Evolutionary conservation across 371 early-diverging fungal species (phyloP).

Genomic region (Mortierella sp.): DNA sequence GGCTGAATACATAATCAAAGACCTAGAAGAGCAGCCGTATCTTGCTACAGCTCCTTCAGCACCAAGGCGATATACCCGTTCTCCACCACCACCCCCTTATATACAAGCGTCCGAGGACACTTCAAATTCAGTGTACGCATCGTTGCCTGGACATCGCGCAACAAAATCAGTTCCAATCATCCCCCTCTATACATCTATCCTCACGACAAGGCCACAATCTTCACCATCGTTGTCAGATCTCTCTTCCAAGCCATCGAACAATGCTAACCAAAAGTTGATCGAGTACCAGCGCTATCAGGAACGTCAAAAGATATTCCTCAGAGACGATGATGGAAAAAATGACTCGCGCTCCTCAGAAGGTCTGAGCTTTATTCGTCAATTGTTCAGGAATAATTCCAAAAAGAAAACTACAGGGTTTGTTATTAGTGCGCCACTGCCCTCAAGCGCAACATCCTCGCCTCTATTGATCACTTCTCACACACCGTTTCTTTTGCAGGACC

Average conservation of each 20-base stretch:
- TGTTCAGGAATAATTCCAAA: constrained; percentile 28
- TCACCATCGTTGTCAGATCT: neutral
- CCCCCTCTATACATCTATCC: neutral
- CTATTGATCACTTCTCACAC: neutral
- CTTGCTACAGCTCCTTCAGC: constrained; percentile 22
- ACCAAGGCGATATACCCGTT: constrained; percentile 20
- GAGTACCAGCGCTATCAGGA: constrained; percentile 46
- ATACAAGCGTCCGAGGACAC: constrained; percentile 16
- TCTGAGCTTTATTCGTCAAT: constrained; percentile 23
- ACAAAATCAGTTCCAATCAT: constrained; percentile 5
- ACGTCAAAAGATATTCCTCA: constrained; percentile 33
- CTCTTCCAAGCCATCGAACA: neutral
- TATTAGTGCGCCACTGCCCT: constrained; percentile 41
- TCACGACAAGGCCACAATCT: constrained; percentile 16
- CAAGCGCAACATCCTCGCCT: neutral
- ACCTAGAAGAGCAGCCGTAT: constrained; percentile 29
- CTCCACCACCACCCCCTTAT: constrained; percentile 45
- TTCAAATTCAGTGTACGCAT: neutral
- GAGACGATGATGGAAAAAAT: constrained; percentile 16
- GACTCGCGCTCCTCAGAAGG: constrained; percentile 4
- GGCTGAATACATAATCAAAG: neutral
- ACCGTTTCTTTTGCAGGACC: constrained; percentile 17
- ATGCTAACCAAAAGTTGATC: constrained; percentile 17
- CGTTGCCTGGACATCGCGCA: neutral
- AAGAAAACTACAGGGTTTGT: constrained; percentile 18